Percentiles rank a stretch among this genome's conserved stretches.
phyloP scores from a whole-genome alignment of 192 early-diverging fungal species.

The Martensiomyces pterosporus region DNA sequence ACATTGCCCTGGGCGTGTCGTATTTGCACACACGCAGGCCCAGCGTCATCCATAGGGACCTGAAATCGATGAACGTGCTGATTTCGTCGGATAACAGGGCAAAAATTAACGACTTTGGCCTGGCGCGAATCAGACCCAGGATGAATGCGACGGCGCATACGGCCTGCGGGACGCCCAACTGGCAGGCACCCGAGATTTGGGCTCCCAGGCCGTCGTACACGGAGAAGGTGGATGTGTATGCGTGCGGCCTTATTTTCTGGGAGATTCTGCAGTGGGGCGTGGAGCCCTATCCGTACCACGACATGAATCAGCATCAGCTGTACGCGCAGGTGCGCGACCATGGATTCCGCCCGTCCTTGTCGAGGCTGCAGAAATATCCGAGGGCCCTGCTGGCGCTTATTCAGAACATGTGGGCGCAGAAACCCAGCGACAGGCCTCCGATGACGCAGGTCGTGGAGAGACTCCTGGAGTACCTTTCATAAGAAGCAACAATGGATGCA shows the following conservation, averaged over 20 bases:
- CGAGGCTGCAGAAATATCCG: conserved; percentile 57
- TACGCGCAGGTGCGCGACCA: conserved; percentile 61
- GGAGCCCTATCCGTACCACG: conserved; percentile 66
- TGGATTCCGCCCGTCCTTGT: conserved; percentile 56
- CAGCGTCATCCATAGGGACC: conserved; percentile 69
- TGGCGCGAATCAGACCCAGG: conserved; percentile 67
- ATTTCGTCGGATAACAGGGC: conserved; percentile 58
- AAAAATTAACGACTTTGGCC: conserved; percentile 79
- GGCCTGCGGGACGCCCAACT: conserved; percentile 75
- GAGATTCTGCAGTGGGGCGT: conserved; percentile 73
- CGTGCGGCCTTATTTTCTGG: conserved; percentile 74
- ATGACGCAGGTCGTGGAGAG: conserved; percentile 71
- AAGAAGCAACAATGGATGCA: no score
- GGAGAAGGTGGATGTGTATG: conserved; percentile 70
- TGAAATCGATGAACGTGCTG: conserved; percentile 76
- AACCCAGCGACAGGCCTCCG: conserved; percentile 56
- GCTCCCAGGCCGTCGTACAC: conserved; percentile 64
- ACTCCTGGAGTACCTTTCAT: conserved; percentile 62
- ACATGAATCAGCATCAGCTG: conserved; percentile 59
- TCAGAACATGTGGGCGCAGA: conserved; percentile 70
- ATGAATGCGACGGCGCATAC: conserved; percentile 69
- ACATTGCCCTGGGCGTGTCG: conserved; percentile 67
- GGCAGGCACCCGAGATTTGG: conserved; percentile 81
- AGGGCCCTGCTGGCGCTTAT: conserved; percentile 57
- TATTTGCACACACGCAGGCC: conserved; percentile 71